Conservation (phyloP, 1,284 basidiomycete species). For the Mycosarcoma mackinlayi region DNA sequence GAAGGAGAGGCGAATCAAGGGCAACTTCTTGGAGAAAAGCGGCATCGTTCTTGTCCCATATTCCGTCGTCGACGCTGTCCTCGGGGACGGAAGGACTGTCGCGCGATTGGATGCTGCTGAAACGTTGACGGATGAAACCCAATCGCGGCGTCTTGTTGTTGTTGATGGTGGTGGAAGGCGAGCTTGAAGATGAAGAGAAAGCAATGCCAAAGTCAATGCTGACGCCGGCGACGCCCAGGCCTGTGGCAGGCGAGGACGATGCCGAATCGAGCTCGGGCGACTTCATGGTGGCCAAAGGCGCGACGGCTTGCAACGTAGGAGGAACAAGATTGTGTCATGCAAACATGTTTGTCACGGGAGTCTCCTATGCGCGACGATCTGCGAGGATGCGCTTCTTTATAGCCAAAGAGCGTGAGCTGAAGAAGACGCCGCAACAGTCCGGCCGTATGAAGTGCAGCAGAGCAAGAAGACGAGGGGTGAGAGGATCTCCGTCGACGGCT, state of each 20-base stretch:
- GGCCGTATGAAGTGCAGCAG: no score
- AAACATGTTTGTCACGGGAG: no score
- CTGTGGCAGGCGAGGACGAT: conserved; percentile 13
- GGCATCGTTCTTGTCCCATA: conserved; percentile 54
- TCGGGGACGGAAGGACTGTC: conserved; percentile 17
- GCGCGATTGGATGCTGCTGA: conserved; percentile 40
- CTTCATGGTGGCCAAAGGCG: conserved; percentile 9
- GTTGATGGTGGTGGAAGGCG: conserved; percentile 10
- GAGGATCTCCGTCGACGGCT: no score
- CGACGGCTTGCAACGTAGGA: neutral
- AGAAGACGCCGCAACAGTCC: no score
- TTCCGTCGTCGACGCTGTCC: conserved; percentile 37
- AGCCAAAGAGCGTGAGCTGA: no score
- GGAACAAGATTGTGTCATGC: no score
- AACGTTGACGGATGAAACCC: conserved; percentile 41
- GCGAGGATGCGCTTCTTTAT: neutral
- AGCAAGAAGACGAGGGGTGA: no score
- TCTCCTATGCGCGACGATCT: no score
- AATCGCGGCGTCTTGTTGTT: conserved; percentile 25
- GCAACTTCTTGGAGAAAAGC: conserved; percentile 48
- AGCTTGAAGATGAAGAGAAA: conserved; percentile 7
- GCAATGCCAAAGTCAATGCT: conserved; percentile 12
- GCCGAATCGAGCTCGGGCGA: conserved; percentile 14
- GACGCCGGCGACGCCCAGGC: conserved; percentile 24
- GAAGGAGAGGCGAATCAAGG: conserved; percentile 22